phyloP scores from a whole-genome alignment of 129 eudicot species.

The Mikania micrantha region DNA sequence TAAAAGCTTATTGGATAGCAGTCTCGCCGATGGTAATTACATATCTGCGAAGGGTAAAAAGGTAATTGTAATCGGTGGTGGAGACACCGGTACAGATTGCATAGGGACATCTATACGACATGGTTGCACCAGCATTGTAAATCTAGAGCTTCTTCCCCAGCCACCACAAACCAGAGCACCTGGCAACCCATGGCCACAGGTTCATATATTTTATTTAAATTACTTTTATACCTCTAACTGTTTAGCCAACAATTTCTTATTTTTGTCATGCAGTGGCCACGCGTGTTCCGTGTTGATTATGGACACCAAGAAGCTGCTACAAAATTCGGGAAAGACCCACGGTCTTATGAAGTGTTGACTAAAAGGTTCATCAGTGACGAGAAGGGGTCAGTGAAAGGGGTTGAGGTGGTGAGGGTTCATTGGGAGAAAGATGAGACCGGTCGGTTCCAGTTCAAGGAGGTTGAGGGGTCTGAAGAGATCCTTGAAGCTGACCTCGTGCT shows the following conservation, averaged over 20 bases:
- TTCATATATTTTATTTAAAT: slow-evolving; percentile 7
- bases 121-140: slow-evolving; percentile 75
- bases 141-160: slow-evolving; percentile 94
- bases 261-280: slow-evolving; percentile 77
- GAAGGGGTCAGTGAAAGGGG: slow-evolving; percentile 73
- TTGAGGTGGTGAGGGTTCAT: slow-evolving; percentile 71
- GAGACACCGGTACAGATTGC: slow-evolving; percentile 99
- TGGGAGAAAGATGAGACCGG: slow-evolving; percentile 98
- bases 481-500: slow-evolving; percentile 81
- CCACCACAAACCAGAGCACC: slow-evolving; percentile 93
- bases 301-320: slow-evolving; percentile 96
- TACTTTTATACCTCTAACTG: background rate
- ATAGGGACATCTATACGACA: slow-evolving; percentile 95
- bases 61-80: slow-evolving; percentile 97
- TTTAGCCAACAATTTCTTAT: background rate
- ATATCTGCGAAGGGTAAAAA: slow-evolving; percentile 95
- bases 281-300: slow-evolving; percentile 91
- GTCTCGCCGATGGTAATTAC: slow-evolving; percentile 77
- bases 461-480: slow-evolving; percentile 83
- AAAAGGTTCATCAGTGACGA: slow-evolving; percentile 87
- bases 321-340: slow-evolving; percentile 94
- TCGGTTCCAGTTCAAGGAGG: slow-evolving; percentile 83
- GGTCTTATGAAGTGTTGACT: slow-evolving; percentile 88
- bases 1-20: slow-evolving; percentile 89
- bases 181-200: slow-evolving; percentile 99